Base-by-base conservation (phyloP, 169 alveolate genomes). In the Babesia ovata region DNA sequence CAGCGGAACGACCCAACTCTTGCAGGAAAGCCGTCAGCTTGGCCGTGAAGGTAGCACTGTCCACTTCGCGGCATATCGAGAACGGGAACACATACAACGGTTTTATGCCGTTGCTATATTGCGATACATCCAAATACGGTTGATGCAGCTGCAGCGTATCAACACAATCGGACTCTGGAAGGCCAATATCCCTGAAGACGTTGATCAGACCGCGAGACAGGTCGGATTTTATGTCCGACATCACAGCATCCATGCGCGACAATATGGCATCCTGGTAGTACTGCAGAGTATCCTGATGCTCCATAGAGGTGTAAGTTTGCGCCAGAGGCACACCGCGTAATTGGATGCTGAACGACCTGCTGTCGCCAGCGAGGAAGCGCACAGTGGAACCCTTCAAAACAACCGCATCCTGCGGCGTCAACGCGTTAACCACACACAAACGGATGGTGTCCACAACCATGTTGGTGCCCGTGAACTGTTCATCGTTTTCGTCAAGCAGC, bases 311-410 rank as follows among this genome's bases (percentile, higher is more conserved):
- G 44, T 67, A 67, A 13, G 52, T 11, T 3, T 46, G 50, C 22
- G 49, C 54, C 65, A 67, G 39, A 4, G 46, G 66, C 12, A 16
- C 16, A 13, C 58, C 76, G 19, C 44, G 44, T 53, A 67, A 39
- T 11, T n/a, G 53, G 19, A 62, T 17, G 21, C 62, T 26, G 36
- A 33, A 71, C n/a, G 19, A 10, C 22, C 61, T 9, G 39, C 39
- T 44, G 19, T 71, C 61, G 17, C 81, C 72, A 8, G 81, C 63
- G 28, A 71, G 28, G 62, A 57, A 71, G 11, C 71, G 70, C 17
- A 75, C 44, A 8, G 74, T 17, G 0, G 84, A 75, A 13, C 84
- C 84, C 19, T 69, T 57, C 17, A 66, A 22, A 0, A 75, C 70
- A 2, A 12, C 29, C 21, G 61, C 56, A 12, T 45, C 60, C 42